These are phyloP conservation scores for Basidiobolus meristosporus DNA, from an alignment of 371 early-diverging fungal genomes.

Conservation along the genomic window DNA sequence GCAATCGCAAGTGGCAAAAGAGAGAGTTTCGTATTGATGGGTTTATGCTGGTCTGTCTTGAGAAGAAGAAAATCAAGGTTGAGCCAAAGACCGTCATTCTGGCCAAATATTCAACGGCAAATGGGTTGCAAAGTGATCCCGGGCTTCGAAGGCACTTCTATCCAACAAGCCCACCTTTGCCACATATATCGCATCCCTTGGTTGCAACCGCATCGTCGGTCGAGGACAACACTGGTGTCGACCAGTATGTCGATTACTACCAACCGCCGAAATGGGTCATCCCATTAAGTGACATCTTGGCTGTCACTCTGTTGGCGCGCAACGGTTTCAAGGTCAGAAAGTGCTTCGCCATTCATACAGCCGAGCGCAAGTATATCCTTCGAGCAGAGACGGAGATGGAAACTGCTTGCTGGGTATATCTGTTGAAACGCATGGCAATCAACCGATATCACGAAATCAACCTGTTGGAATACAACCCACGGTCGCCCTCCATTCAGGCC, in stretches of 20 bases:
- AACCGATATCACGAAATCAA: too few relatives aligned
- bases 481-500: too few relatives aligned
- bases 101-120: too few relatives aligned
- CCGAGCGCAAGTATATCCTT: not conserved
- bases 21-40: constrained; percentile 2
- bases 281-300: constrained; percentile 2
- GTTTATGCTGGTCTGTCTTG: constrained; percentile 2
- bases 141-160: too few relatives aligned
- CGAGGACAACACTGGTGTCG: not conserved
- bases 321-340: constrained; percentile 1
- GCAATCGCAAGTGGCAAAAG: constrained; percentile 3
- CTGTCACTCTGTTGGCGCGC: constrained; percentile 1
- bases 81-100: too few relatives aligned
- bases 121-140: too few relatives aligned
- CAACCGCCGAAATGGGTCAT: constrained; percentile 4
- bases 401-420: constrained; percentile 1
- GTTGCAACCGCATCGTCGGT: not conserved
- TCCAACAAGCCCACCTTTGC: not conserved
- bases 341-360: constrained; percentile 1
- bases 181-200: constrained; percentile 1
- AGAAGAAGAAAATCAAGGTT: too few relatives aligned
- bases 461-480: too few relatives aligned
- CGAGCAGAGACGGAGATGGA: not conserved
- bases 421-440: constrained; percentile 3
- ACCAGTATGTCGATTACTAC: not conserved